Conservation (phyloP, 805 yeast species). For the Wickerhamomyces alni region DNA sequence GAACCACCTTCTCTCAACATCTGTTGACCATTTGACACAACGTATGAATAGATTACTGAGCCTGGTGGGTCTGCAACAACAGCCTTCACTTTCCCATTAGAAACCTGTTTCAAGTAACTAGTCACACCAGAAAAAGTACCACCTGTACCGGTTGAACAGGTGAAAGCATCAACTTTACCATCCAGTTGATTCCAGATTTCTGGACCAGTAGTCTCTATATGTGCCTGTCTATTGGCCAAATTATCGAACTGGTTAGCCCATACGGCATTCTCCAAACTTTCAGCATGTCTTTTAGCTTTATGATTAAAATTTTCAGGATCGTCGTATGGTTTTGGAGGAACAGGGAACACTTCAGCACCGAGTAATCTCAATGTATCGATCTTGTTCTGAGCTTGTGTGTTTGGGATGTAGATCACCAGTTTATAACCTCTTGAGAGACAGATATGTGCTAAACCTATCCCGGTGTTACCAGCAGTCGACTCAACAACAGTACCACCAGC, state of each 20-base stretch:
- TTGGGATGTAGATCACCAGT: slow-evolving; percentile 86
- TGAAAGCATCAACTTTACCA: slow-evolving; percentile 77
- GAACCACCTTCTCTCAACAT: slow-evolving; percentile 75
- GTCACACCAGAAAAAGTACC: slow-evolving; percentile 89
- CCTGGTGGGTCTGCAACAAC: slow-evolving; percentile 94
- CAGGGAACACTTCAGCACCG: slow-evolving; percentile 86
- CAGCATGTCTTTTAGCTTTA: slow-evolving; percentile 83
- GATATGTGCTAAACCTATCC: slow-evolving; percentile 74
- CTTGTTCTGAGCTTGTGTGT: slow-evolving; percentile 78
- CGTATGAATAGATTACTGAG: slow-evolving; percentile 72
- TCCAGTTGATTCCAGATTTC: slow-evolving; percentile 83
- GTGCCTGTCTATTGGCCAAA: slow-evolving; percentile 82
- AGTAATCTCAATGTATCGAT: slow-evolving; percentile 66
- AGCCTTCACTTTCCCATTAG: slow-evolving; percentile 54
- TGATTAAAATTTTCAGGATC: slow-evolving; percentile 85
- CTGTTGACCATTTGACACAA: slow-evolving; percentile 62
- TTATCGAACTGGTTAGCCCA: slow-evolving; percentile 95
- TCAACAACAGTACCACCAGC: slow-evolving; percentile 88
- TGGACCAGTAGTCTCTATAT: slow-evolving; percentile 86
- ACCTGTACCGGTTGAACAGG: slow-evolving; percentile 90
- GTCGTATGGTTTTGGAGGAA: slow-evolving; percentile 78
- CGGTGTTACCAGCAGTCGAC: slow-evolving; percentile 90
- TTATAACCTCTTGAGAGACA: slow-evolving; percentile 81
- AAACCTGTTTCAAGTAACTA: slow-evolving; percentile 64
- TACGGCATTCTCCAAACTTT: slow-evolving; percentile 65